Base-by-base conservation (phyloP, 139 green algal species). In the Microglena sp. region DNA sequence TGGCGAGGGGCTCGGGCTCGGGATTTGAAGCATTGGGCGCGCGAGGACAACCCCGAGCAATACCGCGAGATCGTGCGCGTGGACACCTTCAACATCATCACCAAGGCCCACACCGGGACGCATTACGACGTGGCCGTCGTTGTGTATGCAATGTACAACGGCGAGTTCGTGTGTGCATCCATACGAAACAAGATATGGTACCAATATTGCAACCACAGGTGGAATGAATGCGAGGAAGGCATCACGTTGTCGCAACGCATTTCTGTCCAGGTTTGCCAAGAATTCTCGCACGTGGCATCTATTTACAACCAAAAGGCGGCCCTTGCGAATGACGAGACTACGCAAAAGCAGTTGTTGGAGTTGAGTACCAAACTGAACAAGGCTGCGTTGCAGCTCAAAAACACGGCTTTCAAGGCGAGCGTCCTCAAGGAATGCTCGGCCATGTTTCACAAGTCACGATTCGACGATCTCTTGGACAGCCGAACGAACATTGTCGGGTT, bases 101-200 rank as follows among this genome's bases (percentile, higher is more conserved):
- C 50, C 40, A 5, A 24, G 0, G 2, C 0, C 1, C 15, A 64
- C 21, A 54, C 1, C 26, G 65, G 27, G n/a, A 40, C 55, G 2
- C 65, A 71, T 35, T 35, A 71, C 40, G 65, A 64, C 54, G 64
- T 71, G 6, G 64, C 64, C 1, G 3, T 5, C 4, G 64, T 71
- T 22, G 33, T 63, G 3, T 4, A 70, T 5, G 2, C 43, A 33
- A 31, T 64, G 27, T 70, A 64, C 61, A 18, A 22, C 11, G 34
- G 59, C 61, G n/a, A 59, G 21, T 68, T 33, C 36, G 61, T 58
- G 43, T 70, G 53, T 53, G 24, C 32, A 33, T 36, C 3, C 53
- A 55, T 64, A 31, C 53, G 53, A 4, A 50, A 69, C 45, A 4
- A 21, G 28, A 31, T 21, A 18, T 72, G 66, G 66, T 72, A 55